Evolutionary conservation across 163 green algal species (phyloP).

Genomic region (Picocystis sp.): DNA sequence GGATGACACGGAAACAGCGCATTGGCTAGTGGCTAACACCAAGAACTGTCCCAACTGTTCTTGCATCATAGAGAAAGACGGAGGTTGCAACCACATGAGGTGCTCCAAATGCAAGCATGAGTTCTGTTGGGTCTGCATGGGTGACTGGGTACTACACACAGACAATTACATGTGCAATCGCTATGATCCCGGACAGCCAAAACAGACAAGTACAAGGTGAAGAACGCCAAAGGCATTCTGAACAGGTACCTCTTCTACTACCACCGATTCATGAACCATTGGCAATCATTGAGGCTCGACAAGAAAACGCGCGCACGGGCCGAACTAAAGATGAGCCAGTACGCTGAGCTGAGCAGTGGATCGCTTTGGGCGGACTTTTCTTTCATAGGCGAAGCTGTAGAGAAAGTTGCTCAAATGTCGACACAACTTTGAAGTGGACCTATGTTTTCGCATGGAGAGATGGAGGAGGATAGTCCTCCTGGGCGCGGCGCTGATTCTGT

Average conservation of each 20-base stretch:
- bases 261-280: constrained; percentile 15
- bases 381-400: constrained; percentile 9
- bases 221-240: constrained; percentile 3
- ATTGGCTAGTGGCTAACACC: constrained; percentile 18
- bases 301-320: constrained; percentile 1
- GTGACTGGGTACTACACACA: constrained; percentile 4
- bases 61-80: constrained; percentile 20
- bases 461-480: constrained; percentile 6
- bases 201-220: background rate
- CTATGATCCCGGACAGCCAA: constrained; percentile 4
- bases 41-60: constrained; percentile 21
- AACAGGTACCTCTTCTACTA: constrained; percentile 17
- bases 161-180: constrained; percentile 14
- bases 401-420: constrained; percentile 10
- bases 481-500: constrained; percentile 11
- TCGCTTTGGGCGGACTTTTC: background rate
- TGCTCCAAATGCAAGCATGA: constrained; percentile 21
- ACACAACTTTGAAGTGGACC: constrained; percentile 12
- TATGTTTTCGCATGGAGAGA: constrained; percentile 9
- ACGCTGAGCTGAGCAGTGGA: no score
- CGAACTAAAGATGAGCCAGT: constrained; percentile 7
- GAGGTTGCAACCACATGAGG: constrained; percentile 33
- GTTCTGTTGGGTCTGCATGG: constrained; percentile 26
- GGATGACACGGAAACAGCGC: background rate
- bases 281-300: constrained; percentile 9